Evolutionary conservation across 768 basidiomycete genomes (phyloP), one percentile per base, ranked within the genome.

Genomic region (Leucocoprinus birnbaumii): DNA sequence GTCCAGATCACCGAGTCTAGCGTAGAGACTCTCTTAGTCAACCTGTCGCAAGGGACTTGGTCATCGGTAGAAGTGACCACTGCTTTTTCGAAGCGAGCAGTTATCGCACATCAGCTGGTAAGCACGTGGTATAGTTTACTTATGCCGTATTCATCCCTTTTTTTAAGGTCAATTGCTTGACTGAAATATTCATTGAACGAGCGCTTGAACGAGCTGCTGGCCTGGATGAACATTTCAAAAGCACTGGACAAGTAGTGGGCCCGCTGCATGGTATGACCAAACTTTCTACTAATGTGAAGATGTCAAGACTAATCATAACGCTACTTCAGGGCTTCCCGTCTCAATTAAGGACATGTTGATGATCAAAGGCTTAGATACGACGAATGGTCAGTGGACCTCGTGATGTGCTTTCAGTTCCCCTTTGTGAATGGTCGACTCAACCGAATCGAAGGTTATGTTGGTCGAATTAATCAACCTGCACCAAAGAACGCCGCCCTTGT

Each of bases 31-130:
- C 66, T 91, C 4, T 70, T 91, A 26, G 56, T 69, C 22, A 85
- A 78, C 27, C 69, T 92, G 13, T 80, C 79, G 11, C 68, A 61
- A 0, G 76, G 75, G 3, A 66, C 71, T 44, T 89, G 84, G 84
- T 76, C 86, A 0, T 72, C 86, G 2, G 80, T 88, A 2, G 80
- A 82, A 16, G 88, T 91, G 2, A 86, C 85, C 0, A 82, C 73
- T 0, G 87, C 90, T 0, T 92, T 86, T 68, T 83, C 79, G 60
- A 91, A 91, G 67, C 74, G 89, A 43, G 91, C 91, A 0, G 78
- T 89, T 42, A 67, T 94, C 41, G 90, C 90, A 3, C 90, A 94
- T 44, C 89, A 91, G 61, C 65, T 91, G 14, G 88, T 89, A 51
- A 62, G 79, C 65, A 49, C 19, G 10, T 18, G 21, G 10, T 18